Evolutionary conservation across 2,329 filamentous ascomycete genomes (phyloP), one percentile per base, ranked within the genome.

Genomic region (Colletotrichum destructivum): DNA sequence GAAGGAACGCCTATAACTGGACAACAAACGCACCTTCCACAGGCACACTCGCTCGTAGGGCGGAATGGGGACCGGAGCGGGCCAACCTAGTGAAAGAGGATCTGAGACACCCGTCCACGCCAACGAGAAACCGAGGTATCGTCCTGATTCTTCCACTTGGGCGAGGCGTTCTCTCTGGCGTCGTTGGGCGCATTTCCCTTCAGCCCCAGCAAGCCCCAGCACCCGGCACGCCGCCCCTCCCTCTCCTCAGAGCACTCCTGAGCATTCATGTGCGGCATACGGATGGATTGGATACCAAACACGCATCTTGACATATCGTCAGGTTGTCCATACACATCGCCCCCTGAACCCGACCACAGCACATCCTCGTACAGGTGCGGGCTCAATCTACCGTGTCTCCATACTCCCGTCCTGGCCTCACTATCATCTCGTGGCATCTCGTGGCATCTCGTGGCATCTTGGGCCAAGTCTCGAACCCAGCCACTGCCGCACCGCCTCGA

Each of bases 121-220:
- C 11, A 38, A 46, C 21, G 3, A 35, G 4, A 54, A 26, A 56
- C 51, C 31, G 42, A 71, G 51, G 63, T 67, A 62, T 61, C 42
- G 18, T 42, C 44, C n/a, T 49, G 54, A 40, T 66, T 56, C 49
- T 70, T 70, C 66, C 70, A 73, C 35, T 73, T 64, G 13, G 59
- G 35, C 71, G 69, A 71, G 71, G 67, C 61, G 55, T 66, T 70
- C 62, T 69, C 21, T 44, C n/a, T 62, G 55, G 46, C 42, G 21
- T 54, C 40, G 67, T 62, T 73, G 68, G 71, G 71, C 69, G 59
- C 67, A 60, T 63, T 71, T 62, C 38, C 54, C 71, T 35, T 67
- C 71, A 71, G 71, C 71, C 67, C 62, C 71, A 67, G 67, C 60
- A 38, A 6, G 12, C 26, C 26, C 12, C 12, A 54, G 26, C 26